These are phyloP conservation scores for Metarhizium sp. DNA, from an alignment of 2,329 filamentous ascomycete genomes.

Conservation along the genomic window DNA sequence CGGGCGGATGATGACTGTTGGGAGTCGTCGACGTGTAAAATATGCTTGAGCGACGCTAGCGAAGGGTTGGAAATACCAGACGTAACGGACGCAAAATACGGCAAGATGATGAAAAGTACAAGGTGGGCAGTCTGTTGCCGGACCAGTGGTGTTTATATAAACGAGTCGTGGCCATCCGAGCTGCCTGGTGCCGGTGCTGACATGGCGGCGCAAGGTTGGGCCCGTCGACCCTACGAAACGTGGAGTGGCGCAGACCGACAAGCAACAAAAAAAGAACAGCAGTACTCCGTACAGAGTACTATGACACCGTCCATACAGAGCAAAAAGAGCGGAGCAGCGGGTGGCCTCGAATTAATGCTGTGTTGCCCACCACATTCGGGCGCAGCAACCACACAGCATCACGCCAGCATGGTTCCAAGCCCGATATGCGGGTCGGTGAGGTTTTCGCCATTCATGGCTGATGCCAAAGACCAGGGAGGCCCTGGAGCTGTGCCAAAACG, in stretches of 20 bases:
- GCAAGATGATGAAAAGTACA: neutral
- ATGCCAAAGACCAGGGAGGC: neutral
- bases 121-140: neutral
- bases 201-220: neutral
- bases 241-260: slow-evolving; percentile 6
- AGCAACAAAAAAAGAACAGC: neutral
- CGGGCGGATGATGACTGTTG: no score
- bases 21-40: no score
- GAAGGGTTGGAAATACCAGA: neutral
- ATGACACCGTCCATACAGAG: no score
- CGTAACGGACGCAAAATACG: neutral
- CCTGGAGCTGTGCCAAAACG: neutral
- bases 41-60: no score
- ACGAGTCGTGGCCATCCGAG: neutral
- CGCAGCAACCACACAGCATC: neutral
- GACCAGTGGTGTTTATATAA: neutral
- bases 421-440: neutral
- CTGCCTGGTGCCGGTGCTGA: neutral
- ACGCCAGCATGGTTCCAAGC: neutral
- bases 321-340: neutral
- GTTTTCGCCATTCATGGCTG: neutral
- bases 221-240: neutral
- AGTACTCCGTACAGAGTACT: no score
- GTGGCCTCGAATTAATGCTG: neutral
- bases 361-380: neutral